Evolutionary conservation across 805 yeast genomes (phyloP), one percentile per base, ranked within the genome.

Genomic region (Ogataea henricii): DNA sequence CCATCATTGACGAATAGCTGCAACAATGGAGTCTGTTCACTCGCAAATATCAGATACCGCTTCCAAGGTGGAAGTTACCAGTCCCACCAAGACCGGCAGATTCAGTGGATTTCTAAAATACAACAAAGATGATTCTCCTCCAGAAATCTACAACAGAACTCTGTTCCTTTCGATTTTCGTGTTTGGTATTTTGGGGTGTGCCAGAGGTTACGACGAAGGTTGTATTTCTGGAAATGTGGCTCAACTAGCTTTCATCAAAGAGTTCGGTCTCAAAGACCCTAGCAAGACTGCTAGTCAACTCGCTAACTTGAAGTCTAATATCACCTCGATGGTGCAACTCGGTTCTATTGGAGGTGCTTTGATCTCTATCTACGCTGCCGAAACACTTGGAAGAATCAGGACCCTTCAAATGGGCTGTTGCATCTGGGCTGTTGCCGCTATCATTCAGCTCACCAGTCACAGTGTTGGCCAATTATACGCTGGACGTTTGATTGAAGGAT

Each of bases 171-270:
- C 55, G 16, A 48, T 52, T 18, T 39, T 48, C 21, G 69, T 77
- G 2, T 81, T 79, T 62, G 85, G 85, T 40, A 59, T 79, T 14
- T 60, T 79, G 37, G 85, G 85, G 6, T 69, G 76, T 27, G 80
- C 81, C 4, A 64, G 85, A 62, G 85, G 85, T 12, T 72, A 69
- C 39, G 85, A 81, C 59, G 85, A 81, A 59, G 85, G 85, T 27
- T 64, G 64, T 50, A 69, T 75, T 27, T 64, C 79, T 7, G 81
- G 80, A 10, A 63, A 72, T 6, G 64, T 74, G 17, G 68, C 75
- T 9, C 81, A 74, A 54, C 48, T 52, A 3, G 66, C 77, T 0
- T 81, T 81, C 58, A 62, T 56, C 25, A 44, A 57, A 6, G 60
- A 63, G 41, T 78, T 78, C 55, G 81, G 81, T 0, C 66, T 81